Conservation (phyloP, 805 yeast genomes). For the Candida ortonii region DNA sequence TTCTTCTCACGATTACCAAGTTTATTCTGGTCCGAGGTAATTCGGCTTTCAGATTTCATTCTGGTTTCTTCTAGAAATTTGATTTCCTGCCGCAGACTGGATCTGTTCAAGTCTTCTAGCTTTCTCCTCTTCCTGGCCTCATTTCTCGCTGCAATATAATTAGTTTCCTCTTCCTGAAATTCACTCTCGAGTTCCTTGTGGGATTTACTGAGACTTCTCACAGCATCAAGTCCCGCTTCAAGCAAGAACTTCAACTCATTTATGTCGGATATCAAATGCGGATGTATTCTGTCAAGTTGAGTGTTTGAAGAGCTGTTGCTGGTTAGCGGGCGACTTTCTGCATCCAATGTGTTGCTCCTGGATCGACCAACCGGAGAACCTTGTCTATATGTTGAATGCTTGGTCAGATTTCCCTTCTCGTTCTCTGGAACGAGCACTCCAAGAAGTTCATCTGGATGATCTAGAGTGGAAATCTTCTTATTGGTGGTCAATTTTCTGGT, state of each 20-base stretch:
- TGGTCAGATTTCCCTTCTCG: slow-evolving; percentile 31
- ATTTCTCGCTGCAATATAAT: slow-evolving; percentile 34
- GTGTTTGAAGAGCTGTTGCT: slow-evolving; percentile 2
- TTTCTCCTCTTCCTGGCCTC: slow-evolving; percentile 39
- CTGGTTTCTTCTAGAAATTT: slow-evolving; percentile 41
- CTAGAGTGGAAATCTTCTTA: slow-evolving; percentile 26
- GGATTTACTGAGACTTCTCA: slow-evolving; percentile 34
- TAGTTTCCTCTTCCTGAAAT: slow-evolving; percentile 37
- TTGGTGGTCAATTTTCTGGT: slow-evolving; percentile 29
- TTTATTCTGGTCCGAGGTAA: slow-evolving; percentile 32
- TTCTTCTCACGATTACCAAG: slow-evolving; percentile 28
- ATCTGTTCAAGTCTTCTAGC: slow-evolving; percentile 40
- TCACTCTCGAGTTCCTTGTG: slow-evolving; percentile 34
- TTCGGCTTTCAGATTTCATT: slow-evolving; percentile 35
- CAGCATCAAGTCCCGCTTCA: slow-evolving; percentile 42
- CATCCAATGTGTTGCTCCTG: slow-evolving; percentile 37
- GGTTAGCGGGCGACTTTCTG: slow-evolving; percentile 1
- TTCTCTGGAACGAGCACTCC: slow-evolving; percentile 33
- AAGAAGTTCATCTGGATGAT: slow-evolving; percentile 39
- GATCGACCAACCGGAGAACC: slow-evolving; percentile 24
- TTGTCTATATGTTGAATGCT: slow-evolving; percentile 29
- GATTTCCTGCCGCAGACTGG: slow-evolving; percentile 39
- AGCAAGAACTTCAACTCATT: slow-evolving; percentile 41
- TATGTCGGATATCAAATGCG: slow-evolving; percentile 37
- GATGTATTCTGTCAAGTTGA: slow-evolving; percentile 20